Base-by-base conservation (phyloP, 2,329 filamentous ascomycete genomes). In the Aureobasidium namibiae region DNA sequence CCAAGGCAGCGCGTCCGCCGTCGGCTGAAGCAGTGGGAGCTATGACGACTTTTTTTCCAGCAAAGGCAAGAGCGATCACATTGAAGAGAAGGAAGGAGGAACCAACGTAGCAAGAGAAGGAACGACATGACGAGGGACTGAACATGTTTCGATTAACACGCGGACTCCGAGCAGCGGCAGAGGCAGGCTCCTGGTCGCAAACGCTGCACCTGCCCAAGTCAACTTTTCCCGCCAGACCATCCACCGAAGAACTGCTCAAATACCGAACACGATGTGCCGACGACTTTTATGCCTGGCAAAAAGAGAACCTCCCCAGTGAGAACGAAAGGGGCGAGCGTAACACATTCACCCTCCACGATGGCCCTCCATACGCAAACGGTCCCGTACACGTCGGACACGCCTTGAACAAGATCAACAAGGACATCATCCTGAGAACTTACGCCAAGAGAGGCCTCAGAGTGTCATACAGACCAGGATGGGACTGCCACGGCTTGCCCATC, bases 401-500 rank as follows among this genome's bases (percentile, higher is more conserved):
- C 36, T 78, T 99, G 69, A 99, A 99, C 75, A 99, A 99, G 76
- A 87, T 97, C 66, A 79, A 96, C 61, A 99, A 99, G 77, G 94
- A 99, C 74, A 89, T 97, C 68, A 89, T 95, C 62, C 80, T 91
- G 66, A 84, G 94, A 41, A 85, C 87, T 62, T 85, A 96, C 75
- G 77, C 97, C 61, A 84, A 89, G 62, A 82, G 87, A 68, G 94
- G 90, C 18, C 86, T 82, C 65, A 80, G 83, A 63, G 86, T 97
- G 34, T 80, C 85, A 39, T 99, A 95, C 69, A 80, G 91, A 16
- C 94, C 94, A 2, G 92, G 94, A 46, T 99, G 94, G 94, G 95
- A 99, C 71, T 99, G 94, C 65, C 94, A 99, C 77, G 94, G 94
- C 0, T 80, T 99, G 50, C 94, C 94, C 1, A 99, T 99, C 69